Evolutionary conservation across 306 rosid species (phyloP).

Genomic region (Dryas alaskensis): DNA sequence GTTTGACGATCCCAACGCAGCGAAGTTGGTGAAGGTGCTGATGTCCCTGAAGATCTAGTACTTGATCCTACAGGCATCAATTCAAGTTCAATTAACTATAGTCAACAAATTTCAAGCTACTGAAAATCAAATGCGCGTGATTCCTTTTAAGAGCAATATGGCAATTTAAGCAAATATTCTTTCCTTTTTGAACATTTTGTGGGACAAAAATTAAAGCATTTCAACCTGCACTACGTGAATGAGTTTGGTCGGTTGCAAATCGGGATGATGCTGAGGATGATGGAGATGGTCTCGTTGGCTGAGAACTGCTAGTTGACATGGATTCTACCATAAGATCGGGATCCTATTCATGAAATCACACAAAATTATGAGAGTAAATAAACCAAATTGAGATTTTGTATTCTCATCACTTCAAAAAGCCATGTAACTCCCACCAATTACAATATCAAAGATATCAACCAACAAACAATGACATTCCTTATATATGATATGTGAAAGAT

Average conservation of each 20-base stretch:
- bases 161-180: slow-evolving; percentile 1
- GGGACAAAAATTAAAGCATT: slow-evolving; percentile 12
- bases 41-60: slow-evolving; percentile 61
- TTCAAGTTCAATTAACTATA: slow-evolving; percentile 22
- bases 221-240: slow-evolving; percentile 54
- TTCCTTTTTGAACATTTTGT: neutral
- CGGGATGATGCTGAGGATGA: slow-evolving; percentile 45
- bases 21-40: slow-evolving; percentile 60
- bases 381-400: neutral
- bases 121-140: neutral
- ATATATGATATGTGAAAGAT: no score
- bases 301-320: slow-evolving; percentile 60
- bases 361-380: neutral
- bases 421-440: neutral
- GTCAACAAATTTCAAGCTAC: slow-evolving; percentile 6
- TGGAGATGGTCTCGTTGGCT: slow-evolving; percentile 55
- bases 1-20: slow-evolving; percentile 90
- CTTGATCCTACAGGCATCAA: slow-evolving; percentile 56
- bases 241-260: slow-evolving; percentile 53
- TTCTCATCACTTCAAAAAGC: neutral
- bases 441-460: neutral
- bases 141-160: neutral
- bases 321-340: slow-evolving; percentile 76
- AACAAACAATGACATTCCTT: neutral
- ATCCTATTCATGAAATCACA: slow-evolving; percentile 50